Base-by-base conservation (phyloP, 371 early-diverging fungal species). In the Synchytrium microbalum region DNA sequence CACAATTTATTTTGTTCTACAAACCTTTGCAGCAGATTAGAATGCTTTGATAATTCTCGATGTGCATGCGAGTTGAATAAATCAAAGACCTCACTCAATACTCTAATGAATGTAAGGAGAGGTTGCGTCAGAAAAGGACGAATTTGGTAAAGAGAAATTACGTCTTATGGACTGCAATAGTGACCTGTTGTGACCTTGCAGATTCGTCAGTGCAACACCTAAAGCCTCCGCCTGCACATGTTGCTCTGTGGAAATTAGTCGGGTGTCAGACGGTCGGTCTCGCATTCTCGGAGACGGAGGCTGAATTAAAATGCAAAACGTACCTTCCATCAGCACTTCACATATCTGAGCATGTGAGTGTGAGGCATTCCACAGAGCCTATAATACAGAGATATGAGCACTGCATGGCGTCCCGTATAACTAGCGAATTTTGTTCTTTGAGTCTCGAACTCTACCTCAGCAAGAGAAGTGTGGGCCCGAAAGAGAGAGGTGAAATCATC, bases 31-130 rank as follows among this genome's bases (percentile, higher is more conserved):
- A 78, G 57, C 32, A 73, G 67, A 24, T 19, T 30, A 1, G 64
- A 10, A 59, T 78, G 72, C 51, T 70, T 69, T 27, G 68, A 23
- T 26, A 78, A 58, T 57, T 75, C 74, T 33, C 64, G 68, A 57
- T 75, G 74, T 1, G 78, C 69, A 51, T 66, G 69, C n/a, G 59
- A n/a, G 32, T 68, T 64, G 53, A 66, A 75, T 1, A 59, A 32
- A 25, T 72, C 77, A 54, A 72, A 74, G 2, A 68, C 63, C 16
- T 77, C 77, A 51, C 64, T 64, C 0, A 65, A 63, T 5, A 70
- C 58, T 54, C 62, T 67, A n/a, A 58, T 1, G 8, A 58, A 10
- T 8, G 14, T 13, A 2, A 62, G 23, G 2, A 13, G 13, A 13
- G 26, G 57, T 26, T 16, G 16, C 57, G 57, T 13, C 57, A 16